phyloP scores from a whole-genome alignment of 768 basidiomycete genomes.

The Phlegmacium glaucopus region DNA sequence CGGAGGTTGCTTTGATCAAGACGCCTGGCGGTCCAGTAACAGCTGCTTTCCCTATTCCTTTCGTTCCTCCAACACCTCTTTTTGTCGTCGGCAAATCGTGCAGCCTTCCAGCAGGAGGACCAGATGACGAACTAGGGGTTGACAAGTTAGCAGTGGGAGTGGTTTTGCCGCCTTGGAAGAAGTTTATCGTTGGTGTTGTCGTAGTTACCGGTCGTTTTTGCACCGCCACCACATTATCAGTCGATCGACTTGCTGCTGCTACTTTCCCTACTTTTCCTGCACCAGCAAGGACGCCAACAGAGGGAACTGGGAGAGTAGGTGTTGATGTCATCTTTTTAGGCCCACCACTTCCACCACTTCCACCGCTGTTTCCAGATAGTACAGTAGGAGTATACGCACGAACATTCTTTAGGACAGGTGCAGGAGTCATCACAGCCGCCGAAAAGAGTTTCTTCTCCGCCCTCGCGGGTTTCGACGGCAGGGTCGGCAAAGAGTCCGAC shows the following conservation, averaged over 20 bases:
- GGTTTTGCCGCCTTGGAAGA: slow-evolving; percentile 7
- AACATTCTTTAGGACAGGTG: not conserved
- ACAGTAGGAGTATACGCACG: not conserved
- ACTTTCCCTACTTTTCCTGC: not conserved
- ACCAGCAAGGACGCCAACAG: not conserved
- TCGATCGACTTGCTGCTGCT: slow-evolving; percentile 1
- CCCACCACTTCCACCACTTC: not conserved
- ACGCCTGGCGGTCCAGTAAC: slow-evolving; percentile 9
- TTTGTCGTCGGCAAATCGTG: no score
- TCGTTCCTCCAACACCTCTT: no score
- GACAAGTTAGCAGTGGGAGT: slow-evolving; percentile 10
- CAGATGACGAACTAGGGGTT: slow-evolving; percentile 13
- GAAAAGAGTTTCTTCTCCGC: slow-evolving; percentile 20
- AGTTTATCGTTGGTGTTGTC: slow-evolving; percentile 11
- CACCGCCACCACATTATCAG: slow-evolving; percentile 5
- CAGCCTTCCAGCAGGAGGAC: no score
- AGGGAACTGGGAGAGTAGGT: slow-evolving; percentile 1
- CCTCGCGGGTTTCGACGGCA: slow-evolving; percentile 5
- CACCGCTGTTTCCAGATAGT: not conserved
- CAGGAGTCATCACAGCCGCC: slow-evolving; percentile 20
- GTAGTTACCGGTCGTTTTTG: slow-evolving; percentile 14
- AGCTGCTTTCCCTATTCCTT: no score
- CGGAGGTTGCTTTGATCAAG: slow-evolving; percentile 55
- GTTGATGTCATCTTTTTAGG: slow-evolving; percentile 10
- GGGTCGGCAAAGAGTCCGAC: not conserved